phyloP scores from a whole-genome alignment of 2,329 filamentous ascomycete genomes.

The Xylariaceae sp. region DNA sequence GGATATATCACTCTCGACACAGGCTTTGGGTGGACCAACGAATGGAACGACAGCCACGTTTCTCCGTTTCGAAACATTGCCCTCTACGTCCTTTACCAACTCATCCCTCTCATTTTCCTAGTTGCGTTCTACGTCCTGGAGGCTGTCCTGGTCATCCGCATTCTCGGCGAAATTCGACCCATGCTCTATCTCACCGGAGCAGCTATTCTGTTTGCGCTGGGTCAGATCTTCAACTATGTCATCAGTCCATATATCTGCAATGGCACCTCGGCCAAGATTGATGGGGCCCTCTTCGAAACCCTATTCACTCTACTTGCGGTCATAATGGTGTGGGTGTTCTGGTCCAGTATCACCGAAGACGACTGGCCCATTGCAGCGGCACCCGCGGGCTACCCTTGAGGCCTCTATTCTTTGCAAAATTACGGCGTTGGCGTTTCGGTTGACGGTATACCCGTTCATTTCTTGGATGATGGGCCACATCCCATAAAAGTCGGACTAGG shows the following conservation, averaged over 20 bases:
- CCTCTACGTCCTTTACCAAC: conserved; percentile 90
- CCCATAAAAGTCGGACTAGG: conserved; percentile 7
- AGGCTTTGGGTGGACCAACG: conserved; percentile 76
- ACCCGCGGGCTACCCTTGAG: conserved; percentile 33
- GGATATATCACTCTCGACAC: conserved; percentile 96
- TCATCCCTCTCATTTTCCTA: conserved; percentile 85
- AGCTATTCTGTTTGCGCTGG: conserved; percentile 78
- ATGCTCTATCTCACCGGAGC: conserved; percentile 81
- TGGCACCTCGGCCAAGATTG: conserved; percentile 78
- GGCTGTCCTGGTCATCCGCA: conserved; percentile 72
- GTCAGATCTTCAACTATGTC: conserved; percentile 94
- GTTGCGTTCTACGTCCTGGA: conserved; percentile 83
- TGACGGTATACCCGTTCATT: conserved; percentile 28
- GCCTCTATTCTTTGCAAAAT: conserved; percentile 6
- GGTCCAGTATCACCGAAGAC: conserved; percentile 98
- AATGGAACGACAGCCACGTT: conserved; percentile 61
- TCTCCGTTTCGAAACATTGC: conserved; percentile 70
- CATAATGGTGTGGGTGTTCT: conserved; percentile 85
- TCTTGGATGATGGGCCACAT: conserved; percentile 10
- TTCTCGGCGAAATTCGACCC: conserved; percentile 85
- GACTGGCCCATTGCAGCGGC: conserved; percentile 72
- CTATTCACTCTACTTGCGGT: conserved; percentile 86
- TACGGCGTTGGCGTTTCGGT: conserved; percentile 29
- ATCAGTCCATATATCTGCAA: conserved; percentile 87
- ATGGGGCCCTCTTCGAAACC: conserved; percentile 88